Base-by-base conservation (phyloP, 2,329 filamentous ascomycete species). In the Aspergillus amoenus region DNA sequence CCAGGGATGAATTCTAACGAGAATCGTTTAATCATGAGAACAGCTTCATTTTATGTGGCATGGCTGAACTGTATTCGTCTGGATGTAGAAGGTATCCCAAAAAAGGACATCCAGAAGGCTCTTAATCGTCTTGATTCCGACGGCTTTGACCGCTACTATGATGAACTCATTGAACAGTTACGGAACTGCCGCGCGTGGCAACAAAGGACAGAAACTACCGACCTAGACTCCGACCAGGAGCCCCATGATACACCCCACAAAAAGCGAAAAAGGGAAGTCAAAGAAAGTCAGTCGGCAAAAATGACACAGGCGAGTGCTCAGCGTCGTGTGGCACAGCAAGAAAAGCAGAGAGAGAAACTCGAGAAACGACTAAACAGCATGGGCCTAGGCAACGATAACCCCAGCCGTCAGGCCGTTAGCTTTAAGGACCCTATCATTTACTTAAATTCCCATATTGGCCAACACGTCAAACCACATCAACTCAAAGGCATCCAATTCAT, bases 401-500 rank as follows among this genome's bases (percentile, higher is more conserved):
- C 76, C 82, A 37, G 80, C 75, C 63, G 73, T 72, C 63, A 78
- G 70, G 59, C 74, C 82, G 60, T 82, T 73, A 62, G 71, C 66
- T 61, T 78, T 71, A 56, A 80, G 69, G 46, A 73, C 64, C 58
- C 78, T 74, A 60, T 72, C 70, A 60, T 80, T 70, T 69, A 82
- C 66, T 75, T 96, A 50, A 81, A 89, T 63, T 72, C 81, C 0
- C 72, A 82, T 7, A 90, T 93, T 54, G 87, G 84, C 1, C 67
- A 66, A 7, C 78, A 77, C 5, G 89, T 96, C 60, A 93, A 94
- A 66, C 79, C 85, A 8, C 91, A 96, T 71, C 93, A 97, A 68
- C 79, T 95, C 46, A 80, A 85, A 1, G 93, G 93, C 1, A 85
- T 96, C 18, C 87, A 88, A 11, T 96, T 96, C 73, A 84, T 97